Base-by-base conservation (phyloP, 139 green algal genomes). In the Chlorella sp. region DNA sequence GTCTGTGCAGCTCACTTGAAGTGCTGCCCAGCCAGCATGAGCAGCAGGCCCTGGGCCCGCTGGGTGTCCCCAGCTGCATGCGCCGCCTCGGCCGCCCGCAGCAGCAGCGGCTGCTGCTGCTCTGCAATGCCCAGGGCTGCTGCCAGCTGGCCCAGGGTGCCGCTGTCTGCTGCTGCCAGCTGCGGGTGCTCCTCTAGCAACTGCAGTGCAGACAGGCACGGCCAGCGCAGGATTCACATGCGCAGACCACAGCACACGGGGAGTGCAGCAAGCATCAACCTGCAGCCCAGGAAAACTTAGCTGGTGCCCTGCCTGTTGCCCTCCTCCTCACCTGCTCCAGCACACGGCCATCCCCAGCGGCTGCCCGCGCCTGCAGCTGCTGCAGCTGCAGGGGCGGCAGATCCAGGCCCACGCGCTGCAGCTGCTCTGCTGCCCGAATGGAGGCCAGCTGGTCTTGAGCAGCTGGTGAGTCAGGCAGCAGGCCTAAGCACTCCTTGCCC, bases 341-440 rank as follows among this genome's bases (percentile, higher is more conserved):
- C 23, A 82, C 76, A 13, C 28, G 13, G 16, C 4, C 51, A 26
- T 47, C 30, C 3, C 74, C 41, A 3, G 26, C 25, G 3, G 67
- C 70, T 5, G 78, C 67, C 47, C 56, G 60, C n/a, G 85, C 68
- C 39, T 32, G 67, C 70, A 80, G 73, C 65, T 90, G 78, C 41
- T 64, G 86, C 34, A 90, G 65, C 78, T 90, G 78, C 25, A 84
- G 38, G 3, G 78, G 84, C 1, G 78, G 57, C 68, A 90, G 26
- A 13, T 87, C 62, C 4, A 90, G 25, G 32, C 87, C 87, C 28
- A 85, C 65, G 16, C 70, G 21, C 44, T 44, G 55, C 60, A 90
- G 63, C 44, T 62, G 76, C 57, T 55, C 60, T 2, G 55, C 78
- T 2, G 51, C 86, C 3, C 44, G 28, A 64, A 90, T 87, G 62